Conservation (phyloP, 192 early-diverging fungal genomes). For the Linnemannia zychae region DNA sequence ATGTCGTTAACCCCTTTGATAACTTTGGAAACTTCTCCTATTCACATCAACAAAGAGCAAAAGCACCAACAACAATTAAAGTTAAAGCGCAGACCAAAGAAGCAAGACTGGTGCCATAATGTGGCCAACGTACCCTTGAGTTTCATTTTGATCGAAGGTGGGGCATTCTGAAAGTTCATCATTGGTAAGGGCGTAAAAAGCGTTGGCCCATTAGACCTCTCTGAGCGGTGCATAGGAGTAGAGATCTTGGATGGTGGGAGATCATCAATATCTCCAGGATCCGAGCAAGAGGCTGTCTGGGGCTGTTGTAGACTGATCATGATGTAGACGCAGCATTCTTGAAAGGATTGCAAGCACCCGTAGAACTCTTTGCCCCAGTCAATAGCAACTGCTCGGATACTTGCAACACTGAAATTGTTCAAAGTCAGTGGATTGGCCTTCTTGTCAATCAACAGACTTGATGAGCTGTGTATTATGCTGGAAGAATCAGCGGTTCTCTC, state of each 20-base stretch:
- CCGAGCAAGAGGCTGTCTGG: not conserved
- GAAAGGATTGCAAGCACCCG: not conserved
- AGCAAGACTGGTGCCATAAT: not conserved
- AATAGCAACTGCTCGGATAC: not conserved
- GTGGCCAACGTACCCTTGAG: not conserved
- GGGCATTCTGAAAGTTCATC: not conserved
- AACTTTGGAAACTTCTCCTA: conserved; percentile 1
- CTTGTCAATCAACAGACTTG: not conserved
- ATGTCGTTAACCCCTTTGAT: conserved; percentile 23
- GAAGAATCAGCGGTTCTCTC: not conserved
- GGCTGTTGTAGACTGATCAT: not conserved
- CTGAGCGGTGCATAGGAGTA: not conserved
- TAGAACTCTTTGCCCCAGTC: not conserved
- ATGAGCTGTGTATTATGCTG: not conserved
- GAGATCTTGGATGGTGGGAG: not conserved
- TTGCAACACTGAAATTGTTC: not conserved
- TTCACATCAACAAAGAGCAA: not conserved
- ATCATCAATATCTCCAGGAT: not conserved
- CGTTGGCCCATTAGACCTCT: not conserved
- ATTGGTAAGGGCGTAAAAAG: not conserved
- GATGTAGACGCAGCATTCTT: not conserved
- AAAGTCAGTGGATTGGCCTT: too few relatives aligned
- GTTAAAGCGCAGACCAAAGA: not conserved
- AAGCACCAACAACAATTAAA: not conserved
- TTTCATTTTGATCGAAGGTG: not conserved